Conservation (phyloP, 768 basidiomycete species). For the Collybia sp. region DNA sequence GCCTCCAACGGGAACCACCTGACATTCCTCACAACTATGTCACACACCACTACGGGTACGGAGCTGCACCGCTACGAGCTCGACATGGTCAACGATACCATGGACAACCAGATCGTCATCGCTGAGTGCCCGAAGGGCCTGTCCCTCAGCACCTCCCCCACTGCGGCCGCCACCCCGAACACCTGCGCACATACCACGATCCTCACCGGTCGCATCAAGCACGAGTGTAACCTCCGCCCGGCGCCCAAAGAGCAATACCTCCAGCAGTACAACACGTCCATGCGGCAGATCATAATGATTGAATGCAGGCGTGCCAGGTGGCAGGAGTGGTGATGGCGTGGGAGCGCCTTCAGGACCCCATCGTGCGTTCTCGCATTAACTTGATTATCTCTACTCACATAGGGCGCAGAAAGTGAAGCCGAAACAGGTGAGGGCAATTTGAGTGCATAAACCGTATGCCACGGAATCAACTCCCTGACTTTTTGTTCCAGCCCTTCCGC, state of each 20-base stretch:
- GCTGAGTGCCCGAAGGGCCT: conserved; percentile 76
- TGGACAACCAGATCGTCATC: conserved; percentile 83
- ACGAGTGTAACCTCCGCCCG: conserved; percentile 73
- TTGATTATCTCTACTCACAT: not conserved
- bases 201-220: conserved; percentile 74
- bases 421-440: conserved; percentile 63
- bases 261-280: conserved; percentile 65
- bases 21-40: conserved; percentile 27
- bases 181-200: conserved; percentile 72
- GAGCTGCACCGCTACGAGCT: conserved; percentile 79
- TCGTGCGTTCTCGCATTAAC: conserved; percentile 41
- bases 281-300: conserved; percentile 66
- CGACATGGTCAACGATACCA: conserved; percentile 80
- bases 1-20: conserved; percentile 28
- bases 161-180: conserved; percentile 38
- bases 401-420: conserved; percentile 56
- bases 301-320: conserved; percentile 66
- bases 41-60: conserved; percentile 23
- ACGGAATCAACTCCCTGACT: conserved; percentile 80
- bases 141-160: conserved; percentile 27
- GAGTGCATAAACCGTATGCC: conserved; percentile 93
- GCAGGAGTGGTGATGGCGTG: conserved; percentile 64
- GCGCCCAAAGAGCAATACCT: conserved; percentile 64
- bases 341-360: conserved; percentile 63
- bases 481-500: conserved; percentile 74